phyloP scores from a whole-genome alignment of 371 early-diverging fungal genomes.

The Saksenaea vasiformis region DNA sequence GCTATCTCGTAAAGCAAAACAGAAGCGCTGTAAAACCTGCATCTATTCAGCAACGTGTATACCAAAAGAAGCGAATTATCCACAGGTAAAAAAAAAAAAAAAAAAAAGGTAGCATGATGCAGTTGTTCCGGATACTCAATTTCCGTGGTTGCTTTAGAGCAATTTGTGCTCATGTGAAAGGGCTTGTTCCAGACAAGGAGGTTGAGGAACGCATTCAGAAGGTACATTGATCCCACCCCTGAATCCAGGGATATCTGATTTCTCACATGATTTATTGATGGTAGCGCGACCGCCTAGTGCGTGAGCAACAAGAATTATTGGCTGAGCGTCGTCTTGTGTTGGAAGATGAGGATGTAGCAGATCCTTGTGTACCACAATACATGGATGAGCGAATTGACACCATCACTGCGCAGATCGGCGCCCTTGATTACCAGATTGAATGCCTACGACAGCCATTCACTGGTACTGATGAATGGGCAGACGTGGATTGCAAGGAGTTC shows the following conservation, averaged over 20 bases:
- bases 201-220: background rate
- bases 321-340: conserved; percentile 66
- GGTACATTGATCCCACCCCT: background rate
- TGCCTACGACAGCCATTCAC: conserved; percentile 4
- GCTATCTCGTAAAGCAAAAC: conserved; percentile 4
- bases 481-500: conserved; percentile 12
- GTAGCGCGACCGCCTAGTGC: conserved; percentile 53
- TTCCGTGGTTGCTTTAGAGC: background rate
- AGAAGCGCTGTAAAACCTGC: conserved; percentile 1
- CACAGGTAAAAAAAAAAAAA: background rate
- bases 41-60: background rate
- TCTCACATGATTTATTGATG: background rate
- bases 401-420: conserved; percentile 31
- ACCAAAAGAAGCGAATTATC: background rate
- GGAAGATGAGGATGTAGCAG: conserved; percentile 32
- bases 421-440: conserved; percentile 19
- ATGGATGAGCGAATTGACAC: conserved; percentile 80
- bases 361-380: conserved; percentile 52
- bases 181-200: background rate
- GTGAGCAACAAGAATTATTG: conserved; percentile 68
- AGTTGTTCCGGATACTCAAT: background rate
- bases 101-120: background rate
- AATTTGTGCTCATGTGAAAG: background rate
- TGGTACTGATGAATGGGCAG: conserved; percentile 14
- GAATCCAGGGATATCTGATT: background rate